Conservation (phyloP, 2,329 filamentous ascomycete species). For the Torrubiella hemipterigena region DNA sequence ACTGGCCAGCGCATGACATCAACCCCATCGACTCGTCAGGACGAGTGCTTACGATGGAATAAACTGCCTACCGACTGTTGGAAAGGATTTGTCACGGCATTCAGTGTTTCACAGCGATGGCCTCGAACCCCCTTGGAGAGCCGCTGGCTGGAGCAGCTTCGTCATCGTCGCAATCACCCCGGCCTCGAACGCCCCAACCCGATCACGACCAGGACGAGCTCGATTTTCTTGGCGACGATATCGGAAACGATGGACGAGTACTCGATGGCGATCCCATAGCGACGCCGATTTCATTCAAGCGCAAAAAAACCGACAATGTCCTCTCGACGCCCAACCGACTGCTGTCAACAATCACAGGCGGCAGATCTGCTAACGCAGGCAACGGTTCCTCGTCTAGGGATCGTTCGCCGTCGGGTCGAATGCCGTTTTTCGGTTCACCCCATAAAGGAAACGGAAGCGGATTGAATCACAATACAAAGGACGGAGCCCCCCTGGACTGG, state of each 20-base stretch:
- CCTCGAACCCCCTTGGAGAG: too few relatives aligned
- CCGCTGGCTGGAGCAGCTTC: too few relatives aligned
- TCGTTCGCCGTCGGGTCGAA: slow-evolving; percentile 8
- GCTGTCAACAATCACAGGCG: slow-evolving; percentile 34
- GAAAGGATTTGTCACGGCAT: too few relatives aligned
- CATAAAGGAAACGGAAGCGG: too few relatives aligned
- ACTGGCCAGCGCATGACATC: slow-evolving; percentile 3
- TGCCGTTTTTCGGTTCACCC: too few relatives aligned
- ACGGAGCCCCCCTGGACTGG: slow-evolving; percentile 58
- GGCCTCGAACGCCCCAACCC: slow-evolving; percentile 13
- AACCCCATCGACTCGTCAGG: too few relatives aligned
- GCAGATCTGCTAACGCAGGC: slow-evolving; percentile 10
- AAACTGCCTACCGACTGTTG: too few relatives aligned
- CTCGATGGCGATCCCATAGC: slow-evolving; percentile 45
- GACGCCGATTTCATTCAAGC: slow-evolving; percentile 57
- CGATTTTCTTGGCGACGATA: slow-evolving; percentile 26
- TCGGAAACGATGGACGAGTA: slow-evolving; percentile 25
- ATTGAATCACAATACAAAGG: slow-evolving; percentile 31
- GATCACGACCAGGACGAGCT: slow-evolving; percentile 34
- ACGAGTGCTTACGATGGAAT: too few relatives aligned
- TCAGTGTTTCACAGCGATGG: too few relatives aligned
- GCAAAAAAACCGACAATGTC: slow-evolving; percentile 43
- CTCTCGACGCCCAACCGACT: slow-evolving; percentile 35
- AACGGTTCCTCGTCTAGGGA: slow-evolving; percentile 3
- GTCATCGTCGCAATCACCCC: slow-evolving; percentile 18